Base-by-base conservation (phyloP, 192 early-diverging fungal species). In the Podila verticillata region DNA sequence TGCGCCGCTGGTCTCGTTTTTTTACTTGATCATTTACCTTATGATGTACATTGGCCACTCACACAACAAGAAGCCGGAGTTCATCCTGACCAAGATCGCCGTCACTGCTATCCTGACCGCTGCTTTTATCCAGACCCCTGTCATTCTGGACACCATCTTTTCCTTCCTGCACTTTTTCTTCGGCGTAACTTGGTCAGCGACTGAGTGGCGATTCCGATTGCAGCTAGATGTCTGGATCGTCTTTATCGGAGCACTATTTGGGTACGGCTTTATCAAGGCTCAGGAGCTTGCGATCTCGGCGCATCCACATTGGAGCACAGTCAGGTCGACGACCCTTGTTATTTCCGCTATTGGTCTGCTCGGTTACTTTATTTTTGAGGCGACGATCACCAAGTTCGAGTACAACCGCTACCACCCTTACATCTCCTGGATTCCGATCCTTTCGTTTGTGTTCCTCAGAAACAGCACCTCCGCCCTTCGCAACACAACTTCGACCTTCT, bases 181-280 rank as follows among this genome's bases (percentile, higher is more conserved):
- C 30, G 85, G 84, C 35, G 77, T 92, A 8, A 36, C 70, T 5
- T 95, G 93, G 93, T 82, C 86, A 65, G 86, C 84, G 15, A 68
- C 67, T 30, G 94, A 95, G 67, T 92, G 90, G 86, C 84, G 88
- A 58, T 95, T 95, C 83, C 86, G 94, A 3, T 72, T 95, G 24
- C 73, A 81, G 24, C 73, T 92, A 30, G 94, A 95, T 79, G 88
- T 85, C 1, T 91, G 82, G 65, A 89, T 91, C 36, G 91, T 93
- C 6, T 92, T 88, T 63, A 73, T 88, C 2, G 94, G 94, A 9
- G 92, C 93, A 86, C 62, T 91, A 26, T 75, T 81, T 30, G 94
- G 90, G 0, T 87, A 86, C n/a, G 66, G 82, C 3, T 63, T 69
- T 19, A 78, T 90, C 65, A 79, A 86, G 44, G 66, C 81, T 22